Evolutionary conservation across 2,329 filamentous ascomycete species (phyloP), one percentile per base, ranked within the genome.

Genomic region (Fusarium sublunatum): DNA sequence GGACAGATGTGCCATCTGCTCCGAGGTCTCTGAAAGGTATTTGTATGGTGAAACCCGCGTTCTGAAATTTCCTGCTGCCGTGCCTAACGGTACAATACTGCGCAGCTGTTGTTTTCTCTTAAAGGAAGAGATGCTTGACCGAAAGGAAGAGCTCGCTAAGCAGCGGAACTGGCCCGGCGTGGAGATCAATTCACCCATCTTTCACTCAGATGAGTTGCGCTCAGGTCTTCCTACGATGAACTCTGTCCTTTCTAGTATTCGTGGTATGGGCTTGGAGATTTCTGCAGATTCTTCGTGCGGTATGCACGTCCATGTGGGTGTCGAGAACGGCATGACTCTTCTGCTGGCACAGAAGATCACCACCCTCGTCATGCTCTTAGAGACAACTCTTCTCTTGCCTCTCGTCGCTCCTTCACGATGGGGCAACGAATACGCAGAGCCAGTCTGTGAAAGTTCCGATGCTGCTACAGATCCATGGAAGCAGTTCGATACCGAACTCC

Each of bases 241-340:
- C 1, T 24, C 41, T 0, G 15, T 56, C 2, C 12, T 73, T 7
- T 31, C 42, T 2, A 54, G 34, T 2, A 47, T 72, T 41, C 49
- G 66, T 1, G 12, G 44, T 10, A 48, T 59, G 2, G 49, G 25
- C 2, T 12, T 49, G 10, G 10, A 54, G 0, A 67, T 70, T 10
- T 39, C n/a, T 0, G 61, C 53, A 2, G 64, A 72, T 39, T 40
- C 43, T 3, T 54, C 49, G 3, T 73, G 71, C 15, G 69, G 71
- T 3, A 52, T 73, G 31, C 69, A 72, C 26, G 44, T 73, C 4
- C 70, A 73, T 9, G 58, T 72, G 2, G 70, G 71, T 9, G 46
- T 65, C 9, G 52, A 59, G 12, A 34, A 19, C 1, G 71, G 69
- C 15, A 67, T 73, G 64, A 61, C 46, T 1, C 43, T 72, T 4